Evolutionary conservation across 495 filamentous ascomycete species (phyloP).

Genomic region (Penicillium egyptiacum): DNA sequence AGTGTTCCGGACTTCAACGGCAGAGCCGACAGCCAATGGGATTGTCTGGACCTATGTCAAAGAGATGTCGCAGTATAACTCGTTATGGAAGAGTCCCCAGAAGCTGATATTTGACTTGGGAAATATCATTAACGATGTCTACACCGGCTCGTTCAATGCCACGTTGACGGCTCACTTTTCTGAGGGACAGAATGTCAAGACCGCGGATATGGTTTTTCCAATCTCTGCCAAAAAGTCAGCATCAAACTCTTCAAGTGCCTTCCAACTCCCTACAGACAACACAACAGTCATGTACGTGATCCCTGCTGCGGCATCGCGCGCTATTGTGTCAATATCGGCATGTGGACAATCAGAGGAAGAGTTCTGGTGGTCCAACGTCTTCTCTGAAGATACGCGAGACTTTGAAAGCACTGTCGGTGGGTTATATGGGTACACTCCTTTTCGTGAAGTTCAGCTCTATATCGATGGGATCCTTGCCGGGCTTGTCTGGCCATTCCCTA

Average conservation of each 20-base stretch:
- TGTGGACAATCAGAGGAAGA: conserved; percentile 79
- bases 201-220: not conserved
- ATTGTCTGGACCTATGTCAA: not conserved
- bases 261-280: conserved; percentile 53
- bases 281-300: conserved; percentile 56
- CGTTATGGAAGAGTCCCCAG: not conserved
- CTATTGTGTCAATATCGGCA: conserved; percentile 73
- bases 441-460: conserved; percentile 77
- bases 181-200: not conserved
- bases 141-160: not conserved
- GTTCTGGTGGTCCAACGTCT: conserved; percentile 88
- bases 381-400: conserved; percentile 59
- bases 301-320: conserved; percentile 63
- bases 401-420: conserved; percentile 43
- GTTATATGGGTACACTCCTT: conserved; percentile 72
- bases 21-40: conserved; percentile 61
- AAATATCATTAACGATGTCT: not conserved
- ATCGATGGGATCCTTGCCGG: conserved; percentile 77
- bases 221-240: not conserved
- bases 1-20: conserved; percentile 83
- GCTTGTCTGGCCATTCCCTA: conserved; percentile 80
- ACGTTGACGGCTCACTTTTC: not conserved
- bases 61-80: not conserved
- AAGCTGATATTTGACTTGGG: not conserved
- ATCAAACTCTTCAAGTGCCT: not conserved